Base-by-base conservation (phyloP, 2,329 filamentous ascomycete genomes). In the Diatrype stigma region DNA sequence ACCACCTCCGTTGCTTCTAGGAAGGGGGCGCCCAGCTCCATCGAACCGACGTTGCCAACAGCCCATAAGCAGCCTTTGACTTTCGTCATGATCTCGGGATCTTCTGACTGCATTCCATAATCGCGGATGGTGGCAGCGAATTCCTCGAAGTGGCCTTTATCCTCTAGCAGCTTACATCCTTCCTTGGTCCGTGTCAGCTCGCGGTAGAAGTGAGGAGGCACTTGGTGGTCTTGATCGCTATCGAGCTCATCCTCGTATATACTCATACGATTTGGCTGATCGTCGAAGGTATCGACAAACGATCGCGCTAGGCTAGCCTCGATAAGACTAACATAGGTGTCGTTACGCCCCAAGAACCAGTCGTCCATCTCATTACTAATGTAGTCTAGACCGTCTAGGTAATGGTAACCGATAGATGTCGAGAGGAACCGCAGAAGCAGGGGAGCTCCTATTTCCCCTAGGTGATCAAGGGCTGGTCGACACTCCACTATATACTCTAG, bases 331-430 rank as follows among this genome's bases (percentile, higher is more conserved):
- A 99, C 94, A 60, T 99, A 99, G n/a, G 85, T 87, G 67, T 99
- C 93, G 65, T 99, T 99, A 42, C 94, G 85, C 14, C 94, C 94
- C 28, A 99, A 78, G 65, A 97, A 99, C 94, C 94, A 99, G 71
- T 99, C 95, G 60, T 99, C 94, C 94, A 99, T 99, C 68, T 99
- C 95, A 66, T 96, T 94, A 55, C 92, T 96, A 69, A 99, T 99
- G 67, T 99, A 99, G 72, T 99, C 95, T 42, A 99, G 77, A 0
- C 92, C 94, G 65, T 97, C 91, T 6, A 99, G 79, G 69, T 99
- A 99, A 69, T 97, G 92, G 65, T 99, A 99, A 46, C 94, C 94
- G 51, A 96, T 93, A 2, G 92, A 96, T 0, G 93, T 97, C 0
- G 92, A 96, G 49, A 99, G 70, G 69, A 99, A 99, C 38, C 94